These are phyloP conservation scores for Passiflora organensis DNA, from an alignment of 345 rosid genomes.

Conservation along the genomic window DNA sequence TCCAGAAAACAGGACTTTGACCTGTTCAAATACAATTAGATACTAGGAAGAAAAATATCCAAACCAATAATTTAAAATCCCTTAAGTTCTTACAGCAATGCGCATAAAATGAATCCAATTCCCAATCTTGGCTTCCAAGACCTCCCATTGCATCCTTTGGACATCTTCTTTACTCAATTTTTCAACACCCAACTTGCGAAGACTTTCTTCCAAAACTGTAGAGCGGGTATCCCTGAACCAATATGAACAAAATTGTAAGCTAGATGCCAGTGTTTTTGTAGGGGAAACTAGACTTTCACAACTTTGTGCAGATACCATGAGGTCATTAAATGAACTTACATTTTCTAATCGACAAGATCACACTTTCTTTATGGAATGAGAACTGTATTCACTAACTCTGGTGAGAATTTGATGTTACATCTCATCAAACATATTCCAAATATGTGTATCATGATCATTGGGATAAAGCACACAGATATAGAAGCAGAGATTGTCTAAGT, in stretches of 20 bases:
- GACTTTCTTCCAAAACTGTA: conserved; percentile 75
- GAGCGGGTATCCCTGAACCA: conserved; percentile 76
- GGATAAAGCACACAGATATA: no score
- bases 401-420: no score
- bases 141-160: conserved; percentile 98
- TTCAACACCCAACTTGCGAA: conserved; percentile 87
- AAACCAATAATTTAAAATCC: neutral
- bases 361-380: no score
- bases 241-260: conserved; percentile 11
- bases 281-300: no score
- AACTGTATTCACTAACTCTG: no score
- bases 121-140: conserved; percentile 94
- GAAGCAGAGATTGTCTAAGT: no score
- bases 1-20: conserved; percentile 88
- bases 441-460: no score
- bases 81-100: conserved; percentile 61
- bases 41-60: conserved; percentile 5
- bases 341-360: no score
- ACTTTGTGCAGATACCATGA: no score
- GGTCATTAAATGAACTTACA: no score
- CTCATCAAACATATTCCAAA: no score
- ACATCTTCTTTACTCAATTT: conserved; percentile 95
- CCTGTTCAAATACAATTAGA: conserved; percentile 41
- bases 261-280: neutral
- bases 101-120: conserved; percentile 99